Base-by-base conservation (phyloP, 495 filamentous ascomycete genomes). In the Penicillium pulvis region DNA sequence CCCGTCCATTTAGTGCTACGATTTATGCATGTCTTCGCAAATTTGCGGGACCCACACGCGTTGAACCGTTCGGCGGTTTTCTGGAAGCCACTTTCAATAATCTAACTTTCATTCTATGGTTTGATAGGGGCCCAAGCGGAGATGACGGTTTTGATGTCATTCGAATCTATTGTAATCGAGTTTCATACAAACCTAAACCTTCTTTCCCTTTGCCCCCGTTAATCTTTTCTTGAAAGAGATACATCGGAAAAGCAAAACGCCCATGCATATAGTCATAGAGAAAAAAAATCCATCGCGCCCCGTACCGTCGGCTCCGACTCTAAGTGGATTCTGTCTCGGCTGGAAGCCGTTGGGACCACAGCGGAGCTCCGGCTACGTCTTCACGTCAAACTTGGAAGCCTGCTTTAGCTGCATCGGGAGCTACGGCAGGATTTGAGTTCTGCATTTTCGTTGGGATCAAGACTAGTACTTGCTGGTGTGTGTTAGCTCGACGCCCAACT, bases 261-360 rank as follows among this genome's bases (percentile, higher is more conserved):
- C 20, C 20, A 23, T 28, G 28, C 28, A 4, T 28, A 36, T n/a
- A 54, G 24, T 16, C 20, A 2, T 42, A 49, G 12, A 20, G 17
- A 51, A 51, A 26, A 57, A n/a, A 58, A 51, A 50, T 1, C 47
- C 39, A 41, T 41, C 43, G 41, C 62, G 58, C 28, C 24, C 56
- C 57, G 46, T 31, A 19, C 42, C 36, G 57, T 62, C 62, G 65
- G 65, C 60, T 59, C 63, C 60, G 57, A 63, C 39, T 19, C 19
- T n/a, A 53, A 61, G 61, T 59, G 59, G 56, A 57, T 33, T 46
- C 53, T 16, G 35, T 58, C 46, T 49, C 57, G 60, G 64, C 44
- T 31, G 39, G 56, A 61, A 33, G 53, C 62, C 63, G 63, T 63
- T 59, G 49, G 57, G 57, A 53, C 60, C 63, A 49, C 56, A 57